Percentiles rank a stretch among this genome's conserved stretches.
Evolutionary conservation across 2,329 filamentous ascomycete species (phyloP).

Genomic region (Neodidymelliopsis sp.): DNA sequence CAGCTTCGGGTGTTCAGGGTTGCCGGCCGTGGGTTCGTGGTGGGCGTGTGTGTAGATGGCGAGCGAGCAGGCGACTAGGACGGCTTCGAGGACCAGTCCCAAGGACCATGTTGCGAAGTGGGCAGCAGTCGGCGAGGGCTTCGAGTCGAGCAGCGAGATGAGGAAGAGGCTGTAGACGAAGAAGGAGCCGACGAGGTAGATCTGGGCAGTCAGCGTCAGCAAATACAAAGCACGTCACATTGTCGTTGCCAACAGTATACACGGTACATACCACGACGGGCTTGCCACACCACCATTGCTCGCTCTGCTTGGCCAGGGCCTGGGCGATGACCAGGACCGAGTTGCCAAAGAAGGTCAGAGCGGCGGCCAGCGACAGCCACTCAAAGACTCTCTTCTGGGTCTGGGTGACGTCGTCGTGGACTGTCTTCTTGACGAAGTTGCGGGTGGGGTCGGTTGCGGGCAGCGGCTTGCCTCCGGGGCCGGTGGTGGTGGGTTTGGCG

Average conservation of each 20-base stretch:
- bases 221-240: slow-evolving; percentile 17
- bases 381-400: slow-evolving; percentile 76
- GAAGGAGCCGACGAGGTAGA: slow-evolving; percentile 83
- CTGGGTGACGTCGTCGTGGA: slow-evolving; percentile 66
- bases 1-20: slow-evolving; percentile 21
- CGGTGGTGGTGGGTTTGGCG: slow-evolving; percentile 62
- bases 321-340: slow-evolving; percentile 76
- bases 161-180: slow-evolving; percentile 88
- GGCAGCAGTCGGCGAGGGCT: slow-evolving; percentile 78
- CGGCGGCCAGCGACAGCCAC: slow-evolving; percentile 73
- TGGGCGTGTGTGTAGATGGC: slow-evolving; percentile 73
- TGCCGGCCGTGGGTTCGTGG: slow-evolving; percentile 64
- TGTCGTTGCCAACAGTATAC: neutral
- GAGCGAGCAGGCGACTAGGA: slow-evolving; percentile 74
- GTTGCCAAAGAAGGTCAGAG: slow-evolving; percentile 79
- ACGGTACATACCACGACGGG: slow-evolving; percentile 70
- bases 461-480: slow-evolving; percentile 89
- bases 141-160: slow-evolving; percentile 85
- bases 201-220: slow-evolving; percentile 59
- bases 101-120: slow-evolving; percentile 83
- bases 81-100: slow-evolving; percentile 74
- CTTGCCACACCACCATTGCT: slow-evolving; percentile 84
- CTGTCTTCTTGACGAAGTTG: slow-evolving; percentile 55
- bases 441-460: slow-evolving; percentile 66
- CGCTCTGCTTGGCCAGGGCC: slow-evolving; percentile 69